Evolutionary conservation across 495 filamentous ascomycete species (phyloP).

Genomic region (Penicillium crystallinum): DNA sequence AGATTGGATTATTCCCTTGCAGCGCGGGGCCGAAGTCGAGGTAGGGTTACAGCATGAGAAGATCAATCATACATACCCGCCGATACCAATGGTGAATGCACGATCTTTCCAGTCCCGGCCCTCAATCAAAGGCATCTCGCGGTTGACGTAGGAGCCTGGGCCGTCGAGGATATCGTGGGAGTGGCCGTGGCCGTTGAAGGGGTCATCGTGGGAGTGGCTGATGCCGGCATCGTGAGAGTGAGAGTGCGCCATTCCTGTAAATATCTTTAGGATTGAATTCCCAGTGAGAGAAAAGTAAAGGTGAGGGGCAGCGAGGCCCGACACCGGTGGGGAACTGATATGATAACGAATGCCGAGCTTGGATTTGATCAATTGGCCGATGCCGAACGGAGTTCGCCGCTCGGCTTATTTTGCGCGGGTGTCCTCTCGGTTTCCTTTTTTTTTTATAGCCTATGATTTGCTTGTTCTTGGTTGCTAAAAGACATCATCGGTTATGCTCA

Average conservation of each 20-base stretch:
- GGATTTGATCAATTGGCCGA: conserved; percentile 9
- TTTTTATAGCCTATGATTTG: neutral
- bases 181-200: conserved; percentile 82
- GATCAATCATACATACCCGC: conserved; percentile 71
- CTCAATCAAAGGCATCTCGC: conserved; percentile 91
- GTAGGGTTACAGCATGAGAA: no score
- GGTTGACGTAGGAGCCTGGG: conserved; percentile 79
- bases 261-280: neutral
- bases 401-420: neutral
- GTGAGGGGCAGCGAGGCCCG: conserved; percentile 20
- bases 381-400: conserved; percentile 21
- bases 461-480: neutral
- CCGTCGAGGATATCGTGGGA: conserved; percentile 93
- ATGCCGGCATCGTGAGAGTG: conserved; percentile 54
- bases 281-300: neutral
- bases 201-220: conserved; percentile 58
- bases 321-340: conserved; percentile 16
- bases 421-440: neutral
- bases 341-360: conserved; percentile 23
- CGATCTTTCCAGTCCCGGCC: conserved; percentile 84
- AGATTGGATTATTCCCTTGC: neutral
- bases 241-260: conserved; percentile 34
- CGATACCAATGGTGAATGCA: conserved; percentile 93
- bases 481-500: no score
- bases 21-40: no score